Evolutionary conservation across 2,329 filamentous ascomycete genomes (phyloP), one percentile per base, ranked within the genome.

Genomic region (Fusarium sp.): DNA sequence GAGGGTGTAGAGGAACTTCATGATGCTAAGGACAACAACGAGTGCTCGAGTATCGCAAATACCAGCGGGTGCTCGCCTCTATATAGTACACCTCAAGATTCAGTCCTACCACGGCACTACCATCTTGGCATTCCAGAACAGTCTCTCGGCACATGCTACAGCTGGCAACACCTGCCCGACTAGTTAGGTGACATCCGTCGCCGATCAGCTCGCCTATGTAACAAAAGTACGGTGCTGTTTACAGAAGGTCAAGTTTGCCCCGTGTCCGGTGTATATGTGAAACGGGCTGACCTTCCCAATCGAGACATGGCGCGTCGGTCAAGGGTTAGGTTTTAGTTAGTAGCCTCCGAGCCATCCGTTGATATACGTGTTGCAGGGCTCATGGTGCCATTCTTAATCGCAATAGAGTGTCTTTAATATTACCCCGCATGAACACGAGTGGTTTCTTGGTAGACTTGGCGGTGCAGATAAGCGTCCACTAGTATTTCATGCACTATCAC

Each of bases 1-100:
- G 1, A 71, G 6, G 10, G 60, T 17, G 17, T 51, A 49, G 33
- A 36, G 36, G 55, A 66, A 31, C 24, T 60, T 55, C 74, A 76
- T 76, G 22, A 46, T 36, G 14, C n/a, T 22, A 9, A 16, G 36
- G 31, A 16, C 7, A 10, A 51, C 27, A 31, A 51, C 27, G 10
- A 31, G 24, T 20, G 46, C 24, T 51, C 27, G 27, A 51, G 46
- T 31, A 31, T n/a, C 12, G 46, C 27, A 31, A 11, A 20, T 8
- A 20, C n/a, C 8, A 17, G 46, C 17, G 46, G 46, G 6, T 14
- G 6, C 5, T 29, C 2, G 11, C 16, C 46, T 17, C 27, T 51
- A 51, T 51, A 51, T 51, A 51, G 24, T 6, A n/a, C 22, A 29
- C 24, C 46, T 51, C 17, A 31, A 17, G 17, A 20, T 51, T 29